Evolutionary conservation across 371 early-diverging fungal species (phyloP).

Genomic region (Mortierella sp.): DNA sequence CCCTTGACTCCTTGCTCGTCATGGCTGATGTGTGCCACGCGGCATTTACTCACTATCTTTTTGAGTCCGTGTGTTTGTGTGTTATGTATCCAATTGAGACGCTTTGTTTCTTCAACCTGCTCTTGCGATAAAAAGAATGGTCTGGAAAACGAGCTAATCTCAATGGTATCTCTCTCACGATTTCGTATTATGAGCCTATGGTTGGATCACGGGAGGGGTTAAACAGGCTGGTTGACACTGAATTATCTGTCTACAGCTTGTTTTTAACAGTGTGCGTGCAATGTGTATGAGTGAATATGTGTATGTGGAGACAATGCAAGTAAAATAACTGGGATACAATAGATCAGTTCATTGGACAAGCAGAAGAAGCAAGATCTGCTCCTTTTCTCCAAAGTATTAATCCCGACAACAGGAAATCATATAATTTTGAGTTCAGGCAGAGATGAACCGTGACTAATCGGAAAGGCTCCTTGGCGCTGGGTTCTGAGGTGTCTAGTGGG

Average conservation of each 20-base stretch:
- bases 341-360: no score
- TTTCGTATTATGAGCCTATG: no score
- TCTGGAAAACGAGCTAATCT: no score
- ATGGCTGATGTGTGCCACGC: background rate
- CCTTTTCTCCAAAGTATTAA: background rate
- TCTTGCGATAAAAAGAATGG: background rate
- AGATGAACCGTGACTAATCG: conserved; percentile 30
- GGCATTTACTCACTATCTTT: background rate
- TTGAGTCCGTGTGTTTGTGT: conserved; percentile 1
- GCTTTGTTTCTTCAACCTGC: background rate
- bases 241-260: no score
- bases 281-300: no score
- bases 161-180: no score
- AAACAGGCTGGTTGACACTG: no score
- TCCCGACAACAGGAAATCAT: background rate
- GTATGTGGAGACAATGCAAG: no score
- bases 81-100: background rate
- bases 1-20: background rate
- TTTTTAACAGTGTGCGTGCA: no score
- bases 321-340: no score
- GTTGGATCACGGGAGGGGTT: no score
- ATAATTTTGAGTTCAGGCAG: conserved; percentile 15
- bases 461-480: background rate
- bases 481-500: background rate
- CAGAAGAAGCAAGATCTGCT: no score